These are phyloP conservation scores for Neurospora terricola DNA, from an alignment of 495 filamentous ascomycete genomes.

Conservation along the genomic window DNA sequence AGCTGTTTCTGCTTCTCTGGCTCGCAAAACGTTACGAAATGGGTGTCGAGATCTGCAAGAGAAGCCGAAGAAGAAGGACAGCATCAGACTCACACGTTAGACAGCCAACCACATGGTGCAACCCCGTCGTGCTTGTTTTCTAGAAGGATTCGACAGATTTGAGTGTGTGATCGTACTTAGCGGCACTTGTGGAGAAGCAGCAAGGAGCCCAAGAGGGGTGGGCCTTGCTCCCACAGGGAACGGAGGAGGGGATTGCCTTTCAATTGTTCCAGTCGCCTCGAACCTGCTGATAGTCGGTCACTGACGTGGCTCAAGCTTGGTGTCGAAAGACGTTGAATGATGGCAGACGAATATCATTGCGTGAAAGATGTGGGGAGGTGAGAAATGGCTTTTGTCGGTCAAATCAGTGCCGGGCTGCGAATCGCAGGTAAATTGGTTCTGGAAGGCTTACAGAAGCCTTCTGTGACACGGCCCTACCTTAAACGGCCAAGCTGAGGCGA, in stretches of 20 bases:
- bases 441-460: neutral
- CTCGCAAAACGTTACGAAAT: neutral
- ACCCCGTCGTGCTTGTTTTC: conserved; percentile 21
- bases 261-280: neutral
- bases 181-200: conserved; percentile 15
- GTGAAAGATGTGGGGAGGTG: neutral
- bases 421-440: neutral
- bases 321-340: neutral
- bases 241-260: conserved; percentile 3
- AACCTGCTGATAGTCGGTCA: neutral
- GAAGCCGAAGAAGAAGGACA: conserved; percentile 15
- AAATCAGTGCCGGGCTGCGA: neutral
- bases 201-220: conserved; percentile 6
- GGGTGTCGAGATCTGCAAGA: conserved; percentile 16
- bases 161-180: conserved; percentile 16
- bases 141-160: conserved; percentile 26
- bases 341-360: neutral
- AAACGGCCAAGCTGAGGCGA: neutral
- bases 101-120: conserved; percentile 5
- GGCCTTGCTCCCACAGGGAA: conserved; percentile 9
- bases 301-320: neutral
- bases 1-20: neutral
- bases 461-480: neutral
- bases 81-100: conserved; percentile 17
- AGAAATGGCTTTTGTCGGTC: neutral